phyloP scores from a whole-genome alignment of 2,329 filamentous ascomycete genomes.

The Alternaria triticina region DNA sequence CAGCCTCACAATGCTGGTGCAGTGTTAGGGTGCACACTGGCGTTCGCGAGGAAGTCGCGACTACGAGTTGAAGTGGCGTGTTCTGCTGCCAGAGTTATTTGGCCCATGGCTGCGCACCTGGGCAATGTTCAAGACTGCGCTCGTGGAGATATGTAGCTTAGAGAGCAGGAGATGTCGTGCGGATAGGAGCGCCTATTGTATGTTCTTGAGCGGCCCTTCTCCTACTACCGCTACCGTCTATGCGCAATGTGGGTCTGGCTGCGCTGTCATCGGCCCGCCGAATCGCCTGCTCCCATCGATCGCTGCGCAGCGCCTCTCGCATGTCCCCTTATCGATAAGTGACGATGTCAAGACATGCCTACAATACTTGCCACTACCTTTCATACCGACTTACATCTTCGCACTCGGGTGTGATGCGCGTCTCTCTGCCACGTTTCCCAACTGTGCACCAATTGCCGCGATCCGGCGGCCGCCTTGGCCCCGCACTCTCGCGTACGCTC shows the following conservation, averaged over 20 bases:
- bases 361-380: not conserved
- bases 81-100: not conserved
- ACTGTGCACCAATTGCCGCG: not conserved
- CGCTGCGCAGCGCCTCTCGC: no score
- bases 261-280: not conserved
- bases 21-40: not conserved
- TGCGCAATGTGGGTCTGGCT: not conserved
- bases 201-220: not conserved
- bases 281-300: not conserved
- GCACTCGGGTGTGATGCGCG: not conserved
- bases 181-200: not conserved
- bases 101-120: not conserved
- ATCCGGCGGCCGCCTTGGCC: not conserved
- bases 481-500: not conserved
- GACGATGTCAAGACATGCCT: not conserved
- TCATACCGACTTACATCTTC: not conserved
- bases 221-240: accelerated
- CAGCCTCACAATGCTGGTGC: not conserved
- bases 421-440: not conserved
- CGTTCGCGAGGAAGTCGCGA: not conserved
- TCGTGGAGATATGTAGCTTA: not conserved
- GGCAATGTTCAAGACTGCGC: not conserved
- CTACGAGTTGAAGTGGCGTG: not conserved
- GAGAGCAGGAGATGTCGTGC: not conserved
- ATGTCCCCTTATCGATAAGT: not conserved